Percentiles rank a stretch among this genome's conserved stretches.
phyloP scores from a whole-genome alignment of 116 monocot genomes.

The Phalaenopsis hybrid region DNA sequence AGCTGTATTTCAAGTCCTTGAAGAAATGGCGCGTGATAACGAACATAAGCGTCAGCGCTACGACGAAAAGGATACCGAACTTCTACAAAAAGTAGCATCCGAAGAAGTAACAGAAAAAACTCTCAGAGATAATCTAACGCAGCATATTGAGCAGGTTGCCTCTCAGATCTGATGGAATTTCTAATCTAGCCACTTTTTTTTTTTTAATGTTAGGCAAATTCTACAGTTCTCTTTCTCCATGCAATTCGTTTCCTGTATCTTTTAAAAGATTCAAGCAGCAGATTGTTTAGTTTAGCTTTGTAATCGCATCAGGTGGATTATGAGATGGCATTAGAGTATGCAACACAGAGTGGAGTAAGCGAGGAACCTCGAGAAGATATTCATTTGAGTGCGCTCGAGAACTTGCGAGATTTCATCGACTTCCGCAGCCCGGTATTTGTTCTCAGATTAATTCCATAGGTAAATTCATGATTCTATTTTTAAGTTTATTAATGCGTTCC shows the following conservation, averaged over 20 bases:
- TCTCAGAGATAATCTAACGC: constrained; percentile 68
- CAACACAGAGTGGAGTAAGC: constrained; percentile 76
- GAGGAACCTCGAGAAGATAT: constrained; percentile 89
- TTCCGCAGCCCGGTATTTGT: constrained; percentile 62
- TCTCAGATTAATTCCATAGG: constrained; percentile 56
- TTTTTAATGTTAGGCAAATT: neutral
- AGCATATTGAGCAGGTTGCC: constrained; percentile 86
- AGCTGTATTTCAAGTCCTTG: constrained; percentile 70
- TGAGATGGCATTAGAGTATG: constrained; percentile 98
- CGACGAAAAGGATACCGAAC: constrained; percentile 51
- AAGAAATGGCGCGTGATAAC: constrained; percentile 32
- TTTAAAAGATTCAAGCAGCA: neutral
- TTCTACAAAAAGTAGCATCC: constrained; percentile 59
- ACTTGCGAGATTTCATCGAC: constrained; percentile 37
- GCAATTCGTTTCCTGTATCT: neutral
- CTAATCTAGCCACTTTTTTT: neutral
- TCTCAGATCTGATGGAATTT: neutral
- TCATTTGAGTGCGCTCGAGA: constrained; percentile 59
- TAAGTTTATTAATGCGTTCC: neutral
- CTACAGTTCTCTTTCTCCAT: neutral
- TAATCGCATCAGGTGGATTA: constrained; percentile 63
- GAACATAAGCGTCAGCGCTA: constrained; percentile 34
- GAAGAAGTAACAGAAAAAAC: constrained; percentile 68
- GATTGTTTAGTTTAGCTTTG: neutral
- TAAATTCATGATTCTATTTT: neutral